Conservation (phyloP, 306 rosid species). For the Dalbergia cultrata region DNA sequence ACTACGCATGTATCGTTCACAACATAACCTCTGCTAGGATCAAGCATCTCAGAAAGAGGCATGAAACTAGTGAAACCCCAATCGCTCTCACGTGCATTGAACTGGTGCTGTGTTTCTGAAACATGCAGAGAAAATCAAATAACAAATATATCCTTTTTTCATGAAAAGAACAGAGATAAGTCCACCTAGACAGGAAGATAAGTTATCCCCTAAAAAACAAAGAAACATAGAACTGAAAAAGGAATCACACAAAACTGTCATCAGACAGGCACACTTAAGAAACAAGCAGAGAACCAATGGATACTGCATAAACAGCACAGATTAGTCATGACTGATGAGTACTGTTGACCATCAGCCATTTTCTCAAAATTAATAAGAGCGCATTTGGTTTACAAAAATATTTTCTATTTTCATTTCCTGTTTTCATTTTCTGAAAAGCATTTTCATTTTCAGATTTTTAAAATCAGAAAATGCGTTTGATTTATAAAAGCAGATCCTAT, state of each 20-base stretch:
- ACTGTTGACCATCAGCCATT: conserved; percentile 1
- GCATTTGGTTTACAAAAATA: too few relatives aligned
- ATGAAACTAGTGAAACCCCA: conserved; percentile 94
- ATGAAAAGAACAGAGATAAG: not conserved
- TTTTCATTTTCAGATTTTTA: too few relatives aligned
- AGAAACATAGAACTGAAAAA: not conserved
- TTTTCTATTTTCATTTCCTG: too few relatives aligned
- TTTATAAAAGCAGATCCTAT: too few relatives aligned
- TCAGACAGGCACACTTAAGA: not conserved
- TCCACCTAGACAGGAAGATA: not conserved
- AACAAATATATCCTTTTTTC: not conserved
- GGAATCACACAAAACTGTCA: not conserved
- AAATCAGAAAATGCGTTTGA: too few relatives aligned
- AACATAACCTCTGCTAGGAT: conserved; percentile 79
- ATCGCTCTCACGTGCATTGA: conserved; percentile 88
- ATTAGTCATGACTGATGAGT: not conserved
- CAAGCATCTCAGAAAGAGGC: conserved; percentile 89
- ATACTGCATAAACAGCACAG: not conserved
- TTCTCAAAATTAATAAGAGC: not conserved
- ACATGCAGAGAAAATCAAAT: conserved; percentile 43
- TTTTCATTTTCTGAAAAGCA: too few relatives aligned
- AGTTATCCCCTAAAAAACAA: not conserved
- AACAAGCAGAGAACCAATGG: not conserved
- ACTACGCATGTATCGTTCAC: conserved; percentile 75
- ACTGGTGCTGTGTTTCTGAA: conserved; percentile 90